These are phyloP conservation scores for Chondrostereum purpureum DNA, from an alignment of 1,284 basidiomycete species.

Conservation along the genomic window DNA sequence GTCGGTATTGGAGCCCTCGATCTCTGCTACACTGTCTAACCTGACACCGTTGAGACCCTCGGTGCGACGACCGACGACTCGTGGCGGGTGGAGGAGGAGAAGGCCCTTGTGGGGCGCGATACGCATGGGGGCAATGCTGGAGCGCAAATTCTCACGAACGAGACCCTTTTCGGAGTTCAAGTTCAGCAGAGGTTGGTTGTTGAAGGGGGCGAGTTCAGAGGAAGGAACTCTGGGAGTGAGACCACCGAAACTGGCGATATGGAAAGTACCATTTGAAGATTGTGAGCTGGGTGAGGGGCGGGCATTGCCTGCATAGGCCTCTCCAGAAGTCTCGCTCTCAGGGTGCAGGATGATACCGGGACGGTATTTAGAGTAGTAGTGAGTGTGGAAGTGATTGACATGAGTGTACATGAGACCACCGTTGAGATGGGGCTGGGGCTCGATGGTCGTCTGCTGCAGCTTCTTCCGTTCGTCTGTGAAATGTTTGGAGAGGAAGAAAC, in stretches of 20 bases:
- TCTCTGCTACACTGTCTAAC: conserved; percentile 21
- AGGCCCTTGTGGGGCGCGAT: conserved; percentile 21
- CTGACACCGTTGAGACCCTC: conserved; percentile 31
- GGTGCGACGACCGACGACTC: conserved; percentile 28
- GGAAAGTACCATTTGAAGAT: conserved; percentile 12
- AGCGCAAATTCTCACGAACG: conserved; percentile 6
- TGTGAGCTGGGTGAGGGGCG: not conserved
- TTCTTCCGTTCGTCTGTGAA: conserved; percentile 24
- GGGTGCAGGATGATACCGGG: conserved; percentile 51
- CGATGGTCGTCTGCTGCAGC: conserved; percentile 37
- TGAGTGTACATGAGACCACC: conserved; percentile 58
- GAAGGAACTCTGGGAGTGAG: conserved; percentile 21
- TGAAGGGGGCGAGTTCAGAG: not conserved
- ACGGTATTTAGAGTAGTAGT: conserved; percentile 42
- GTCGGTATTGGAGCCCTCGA: conserved; percentile 6
- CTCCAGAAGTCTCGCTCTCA: conserved; percentile 2
- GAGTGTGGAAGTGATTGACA: conserved; percentile 44
- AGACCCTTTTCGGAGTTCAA: conserved; percentile 21
- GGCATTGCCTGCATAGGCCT: conserved; percentile 6
- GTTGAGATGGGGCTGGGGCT: conserved; percentile 55
- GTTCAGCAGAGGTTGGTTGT: conserved; percentile 16
- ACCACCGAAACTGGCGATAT: conserved; percentile 32
- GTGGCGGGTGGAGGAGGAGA: conserved; percentile 22
- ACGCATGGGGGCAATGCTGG: conserved; percentile 16
- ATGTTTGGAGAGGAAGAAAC: conserved; percentile 29